Percentiles rank a stretch among this genome's conserved stretches.
Conservation (phyloP, 169 alveolate genomes). For the Cystoisospora suis region DNA sequence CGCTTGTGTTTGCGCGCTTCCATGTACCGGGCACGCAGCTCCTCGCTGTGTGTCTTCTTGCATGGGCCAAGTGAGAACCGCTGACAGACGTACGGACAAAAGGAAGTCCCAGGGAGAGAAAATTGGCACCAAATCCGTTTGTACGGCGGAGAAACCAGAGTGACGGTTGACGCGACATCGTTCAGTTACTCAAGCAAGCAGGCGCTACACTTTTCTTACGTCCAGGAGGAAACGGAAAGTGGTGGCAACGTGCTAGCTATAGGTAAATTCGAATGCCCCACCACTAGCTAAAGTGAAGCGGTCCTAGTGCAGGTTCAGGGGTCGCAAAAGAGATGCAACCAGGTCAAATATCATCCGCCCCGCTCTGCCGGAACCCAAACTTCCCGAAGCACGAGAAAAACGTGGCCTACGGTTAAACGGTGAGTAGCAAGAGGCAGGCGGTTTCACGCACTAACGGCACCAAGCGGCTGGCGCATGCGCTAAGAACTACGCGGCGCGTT, state of each 20-base stretch:
- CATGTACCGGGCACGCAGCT: conserved; percentile 72
- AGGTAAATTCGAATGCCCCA: background rate
- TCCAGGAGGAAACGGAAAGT: background rate
- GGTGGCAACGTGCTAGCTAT: background rate
- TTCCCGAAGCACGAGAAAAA: too few species aligned
- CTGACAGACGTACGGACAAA: background rate
- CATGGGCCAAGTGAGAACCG: conserved; percentile 81
- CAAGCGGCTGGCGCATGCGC: too few species aligned
- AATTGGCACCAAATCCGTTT: background rate
- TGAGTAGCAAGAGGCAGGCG: too few species aligned
- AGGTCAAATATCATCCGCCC: too few species aligned
- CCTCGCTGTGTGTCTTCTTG: conserved; percentile 76
- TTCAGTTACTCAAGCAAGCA: background rate
- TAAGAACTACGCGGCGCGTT: too few species aligned
- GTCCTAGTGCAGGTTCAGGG: too few species aligned
- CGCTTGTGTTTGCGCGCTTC: conserved; percentile 69
- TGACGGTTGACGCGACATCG: background rate
- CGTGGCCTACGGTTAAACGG: too few species aligned
- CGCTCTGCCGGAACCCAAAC: too few species aligned
- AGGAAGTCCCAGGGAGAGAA: background rate
- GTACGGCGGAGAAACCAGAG: background rate
- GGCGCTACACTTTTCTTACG: background rate
- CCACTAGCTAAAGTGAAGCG: too few species aligned
- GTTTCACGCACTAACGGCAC: too few species aligned
- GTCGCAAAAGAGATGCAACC: too few species aligned